Conservation (phyloP, 306 rosid genomes). For the Gastrolobium villosum region DNA sequence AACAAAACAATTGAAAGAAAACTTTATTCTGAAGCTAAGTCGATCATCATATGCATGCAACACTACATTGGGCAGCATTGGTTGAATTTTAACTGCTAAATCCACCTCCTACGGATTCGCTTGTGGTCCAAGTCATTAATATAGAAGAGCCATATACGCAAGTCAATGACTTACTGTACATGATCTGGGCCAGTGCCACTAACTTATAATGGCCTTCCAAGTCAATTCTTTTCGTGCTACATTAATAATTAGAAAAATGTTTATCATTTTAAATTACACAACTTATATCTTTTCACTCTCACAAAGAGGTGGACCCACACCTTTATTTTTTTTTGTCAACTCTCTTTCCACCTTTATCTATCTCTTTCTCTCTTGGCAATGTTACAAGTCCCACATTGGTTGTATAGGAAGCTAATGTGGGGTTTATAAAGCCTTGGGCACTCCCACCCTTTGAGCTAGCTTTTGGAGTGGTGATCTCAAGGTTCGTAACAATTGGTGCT, state of each 20-base stretch:
- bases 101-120: conserved; percentile 15
- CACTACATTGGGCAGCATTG: neutral
- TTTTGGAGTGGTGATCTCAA: too few species aligned
- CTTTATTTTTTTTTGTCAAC: too few species aligned
- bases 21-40: neutral
- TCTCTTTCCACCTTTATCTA: too few species aligned
- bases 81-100: neutral
- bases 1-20: neutral
- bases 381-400: too few species aligned
- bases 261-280: too few species aligned
- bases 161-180: neutral
- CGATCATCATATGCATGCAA: neutral
- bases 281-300: too few species aligned
- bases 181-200: neutral
- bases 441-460: too few species aligned
- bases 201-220: neutral
- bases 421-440: too few species aligned
- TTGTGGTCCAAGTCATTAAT: conserved; percentile 4
- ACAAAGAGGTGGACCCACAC: too few species aligned
- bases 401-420: too few species aligned
- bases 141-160: neutral
- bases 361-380: too few species aligned
- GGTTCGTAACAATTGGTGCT: too few species aligned
- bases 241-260: neutral
- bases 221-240: neutral